Evolutionary conservation across 2,329 filamentous ascomycete genomes (phyloP).

Genomic region (Paraconiothyrium brasiliense): DNA sequence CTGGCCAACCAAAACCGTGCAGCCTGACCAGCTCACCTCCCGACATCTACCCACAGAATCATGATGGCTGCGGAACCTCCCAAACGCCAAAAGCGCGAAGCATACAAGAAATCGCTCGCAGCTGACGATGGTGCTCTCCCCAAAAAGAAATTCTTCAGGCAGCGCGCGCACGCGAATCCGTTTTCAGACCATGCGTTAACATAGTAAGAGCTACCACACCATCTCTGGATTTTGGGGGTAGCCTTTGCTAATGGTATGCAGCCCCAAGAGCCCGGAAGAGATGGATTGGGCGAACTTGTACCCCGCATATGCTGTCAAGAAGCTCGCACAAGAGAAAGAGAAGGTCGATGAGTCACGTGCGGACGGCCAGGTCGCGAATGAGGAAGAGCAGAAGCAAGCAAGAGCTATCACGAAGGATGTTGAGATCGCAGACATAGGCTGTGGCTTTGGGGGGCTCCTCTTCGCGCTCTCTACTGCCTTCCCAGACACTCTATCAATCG

Average conservation of each 20-base stretch:
- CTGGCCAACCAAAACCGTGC: conserved; percentile 15
- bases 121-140: conserved; percentile 69
- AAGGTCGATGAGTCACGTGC: conserved; percentile 32
- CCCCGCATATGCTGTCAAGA: conserved; percentile 70
- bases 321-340: conserved; percentile 33
- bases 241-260: conserved; percentile 51
- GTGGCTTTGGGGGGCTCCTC: conserved; percentile 91
- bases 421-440: conserved; percentile 95
- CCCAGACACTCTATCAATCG: conserved; percentile 83
- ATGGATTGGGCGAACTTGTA: conserved; percentile 95
- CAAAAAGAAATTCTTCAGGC: conserved; percentile 94
- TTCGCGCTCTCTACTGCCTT: conserved; percentile 84
- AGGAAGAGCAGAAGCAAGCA: conserved; percentile 21
- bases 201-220: conserved; percentile 70
- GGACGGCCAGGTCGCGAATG: conserved; percentile 7
- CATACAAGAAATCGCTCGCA: conserved; percentile 51
- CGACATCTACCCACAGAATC: conserved; percentile 2
- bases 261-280: conserved; percentile 77
- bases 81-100: conserved; percentile 58
- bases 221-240: no score
- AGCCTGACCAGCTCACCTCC: conserved; percentile 4
- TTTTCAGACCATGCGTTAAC: conserved; percentile 92
- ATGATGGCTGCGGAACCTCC: conserved; percentile 48
- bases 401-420: conserved; percentile 71
- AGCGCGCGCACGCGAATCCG: conserved; percentile 95